Conservation (phyloP, 2,329 filamentous ascomycete genomes). For the Colletotrichum agaves region DNA sequence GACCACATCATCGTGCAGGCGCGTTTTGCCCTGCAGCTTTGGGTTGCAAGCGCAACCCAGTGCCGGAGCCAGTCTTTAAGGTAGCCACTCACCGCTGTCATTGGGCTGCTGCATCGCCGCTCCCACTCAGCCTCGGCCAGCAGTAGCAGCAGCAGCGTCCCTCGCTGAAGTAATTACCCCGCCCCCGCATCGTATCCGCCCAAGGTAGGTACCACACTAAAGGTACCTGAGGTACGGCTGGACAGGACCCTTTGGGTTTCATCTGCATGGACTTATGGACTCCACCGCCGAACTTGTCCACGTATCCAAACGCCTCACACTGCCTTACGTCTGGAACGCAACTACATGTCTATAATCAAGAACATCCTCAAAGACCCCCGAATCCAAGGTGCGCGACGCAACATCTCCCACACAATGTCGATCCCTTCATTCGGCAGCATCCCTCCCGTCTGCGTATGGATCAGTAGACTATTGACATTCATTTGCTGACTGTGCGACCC, state of each 20-base stretch:
- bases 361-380: slow-evolving; percentile 15
- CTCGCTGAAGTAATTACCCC: slow-evolving; percentile 10
- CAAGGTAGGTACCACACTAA: too few relatives aligned
- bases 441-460: neutral
- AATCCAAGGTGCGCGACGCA: slow-evolving; percentile 24
- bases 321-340: slow-evolving; percentile 21
- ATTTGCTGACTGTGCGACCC: slow-evolving; percentile 22
- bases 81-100: neutral
- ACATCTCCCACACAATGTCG: slow-evolving; percentile 11
- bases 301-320: slow-evolving; percentile 10
- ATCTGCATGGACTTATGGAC: slow-evolving; percentile 36
- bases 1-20: slow-evolving; percentile 32
- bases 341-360: slow-evolving; percentile 25
- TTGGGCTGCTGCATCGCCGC: slow-evolving; percentile 7
- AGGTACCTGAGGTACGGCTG: neutral
- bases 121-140: slow-evolving; percentile 11
- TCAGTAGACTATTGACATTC: neutral
- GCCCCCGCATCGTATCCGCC: slow-evolving; percentile 18
- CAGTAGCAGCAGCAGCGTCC: neutral
- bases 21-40: neutral
- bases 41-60: slow-evolving; percentile 12
- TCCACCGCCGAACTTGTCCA: slow-evolving; percentile 17
- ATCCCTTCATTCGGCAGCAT: slow-evolving; percentile 1
- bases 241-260: slow-evolving; percentile 35
- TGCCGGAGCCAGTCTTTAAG: neutral